phyloP scores from a whole-genome alignment of 1,284 basidiomycete species.

The Laetiporus sulphureus region DNA sequence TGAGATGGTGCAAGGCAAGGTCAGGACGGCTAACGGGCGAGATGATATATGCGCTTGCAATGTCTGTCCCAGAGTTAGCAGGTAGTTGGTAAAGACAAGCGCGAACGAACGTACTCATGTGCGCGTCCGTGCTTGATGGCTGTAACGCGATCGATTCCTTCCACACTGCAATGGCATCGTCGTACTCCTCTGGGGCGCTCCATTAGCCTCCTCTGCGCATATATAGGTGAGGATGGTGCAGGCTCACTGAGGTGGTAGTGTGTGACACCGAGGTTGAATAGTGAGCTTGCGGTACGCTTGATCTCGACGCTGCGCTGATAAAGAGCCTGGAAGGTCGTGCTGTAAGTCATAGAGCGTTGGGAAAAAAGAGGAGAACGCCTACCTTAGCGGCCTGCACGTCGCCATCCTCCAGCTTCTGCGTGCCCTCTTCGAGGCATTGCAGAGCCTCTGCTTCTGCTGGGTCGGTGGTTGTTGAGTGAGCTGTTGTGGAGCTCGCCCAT shows the following conservation, averaged over 20 bases:
- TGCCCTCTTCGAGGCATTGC: conserved; percentile 81
- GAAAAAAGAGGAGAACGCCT: not conserved
- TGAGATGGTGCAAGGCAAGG: conserved; percentile 84
- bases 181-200: conserved; percentile 65
- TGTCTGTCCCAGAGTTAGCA: conserved; percentile 42
- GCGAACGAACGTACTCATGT: conserved; percentile 68
- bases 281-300: conserved; percentile 73
- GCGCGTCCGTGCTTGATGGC: conserved; percentile 84
- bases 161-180: conserved; percentile 82
- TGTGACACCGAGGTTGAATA: conserved; percentile 87
- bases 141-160: conserved; percentile 80
- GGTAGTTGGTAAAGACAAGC: conserved; percentile 8
- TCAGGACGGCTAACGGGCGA: conserved; percentile 82
- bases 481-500: conserved; percentile 79
- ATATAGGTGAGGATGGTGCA: conserved; percentile 1
- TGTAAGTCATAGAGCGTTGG: too few species aligned
- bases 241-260: conserved; percentile 80
- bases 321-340: conserved; percentile 36
- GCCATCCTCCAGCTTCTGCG: conserved; percentile 83
- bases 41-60: conserved; percentile 93
- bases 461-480: conserved; percentile 75
- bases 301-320: conserved; percentile 82
- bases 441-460: conserved; percentile 81
- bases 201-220: conserved; percentile 2
- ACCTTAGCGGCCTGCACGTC: conserved; percentile 77